Base-by-base conservation (phyloP, 257 asterid genomes). In the Nicotiana obtusifolia region DNA sequence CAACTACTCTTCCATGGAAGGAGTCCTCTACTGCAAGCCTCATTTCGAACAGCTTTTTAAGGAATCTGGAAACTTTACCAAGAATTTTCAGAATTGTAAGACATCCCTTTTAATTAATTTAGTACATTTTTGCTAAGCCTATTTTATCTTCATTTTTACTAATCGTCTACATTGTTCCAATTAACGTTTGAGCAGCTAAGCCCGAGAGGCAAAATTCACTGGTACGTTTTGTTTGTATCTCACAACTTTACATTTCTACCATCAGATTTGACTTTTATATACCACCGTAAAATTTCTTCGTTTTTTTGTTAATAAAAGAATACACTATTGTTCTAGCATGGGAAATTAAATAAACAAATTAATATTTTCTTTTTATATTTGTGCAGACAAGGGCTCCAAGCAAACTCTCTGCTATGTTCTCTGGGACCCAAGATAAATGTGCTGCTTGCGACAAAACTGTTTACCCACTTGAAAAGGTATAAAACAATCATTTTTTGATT, bases 1-100 rank as follows among this genome's bases (percentile, higher is more conserved):
- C 92, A 91, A 85, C 91, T 94, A 91, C 87, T 93, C 97, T 10
- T 88, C 97, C 81, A 86, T 90, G 90, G 97, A 93, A 62, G 98
- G 97, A 83, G 86, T 84, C 79, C 81, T 93, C n/a, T 94, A 90
- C 78, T 94, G 97, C 92, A 94, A 89, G 88, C 64, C 97, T 79
- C 98, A 94, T 84, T 91, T 94, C 52, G 95, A 94, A 81, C 97
- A 93, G 64, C 91, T 91, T 17, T 91, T 91, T 83, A 93, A 89
- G 92, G 95, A 94, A 85, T 88, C 91, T 4, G 98, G 95, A 65
- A 91, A 92, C 47, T 87, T 93, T 52, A 88, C 88, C 88, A 89
- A 88, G 88, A 94, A 88, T 66, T 85, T 88, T 17, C 88, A 75
- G 26, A 75, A 75, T 52, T 6, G 80, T 75, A 75, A 75, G 80